Conservation (phyloP, 2,329 filamentous ascomycete genomes). For the Malbranchea zuffiana region DNA sequence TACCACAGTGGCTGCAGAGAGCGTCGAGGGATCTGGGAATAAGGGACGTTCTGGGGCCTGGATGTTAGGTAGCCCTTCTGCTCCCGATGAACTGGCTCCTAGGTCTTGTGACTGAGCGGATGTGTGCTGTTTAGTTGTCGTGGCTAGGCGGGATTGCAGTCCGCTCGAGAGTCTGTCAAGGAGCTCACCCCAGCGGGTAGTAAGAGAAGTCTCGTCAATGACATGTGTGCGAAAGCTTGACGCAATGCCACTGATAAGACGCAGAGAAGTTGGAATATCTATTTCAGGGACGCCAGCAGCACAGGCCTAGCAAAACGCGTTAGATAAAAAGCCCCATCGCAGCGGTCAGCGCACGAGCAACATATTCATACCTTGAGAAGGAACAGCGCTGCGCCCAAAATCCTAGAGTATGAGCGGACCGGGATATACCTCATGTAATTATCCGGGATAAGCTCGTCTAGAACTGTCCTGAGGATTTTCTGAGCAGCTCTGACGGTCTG, state of each 20-base stretch:
- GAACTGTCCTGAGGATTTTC: conserved; percentile 41
- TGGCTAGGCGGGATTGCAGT: background rate
- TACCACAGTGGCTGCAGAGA: background rate
- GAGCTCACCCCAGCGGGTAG: conserved; percentile 13
- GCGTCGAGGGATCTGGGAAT: background rate
- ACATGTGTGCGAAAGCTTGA: conserved; percentile 1
- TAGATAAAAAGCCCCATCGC: background rate
- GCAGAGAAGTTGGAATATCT: conserved; percentile 6
- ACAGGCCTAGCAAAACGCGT: background rate
- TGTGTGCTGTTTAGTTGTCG: too few species aligned
- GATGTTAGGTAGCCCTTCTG: background rate
- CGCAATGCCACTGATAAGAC: conserved; percentile 5
- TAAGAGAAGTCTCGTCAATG: conserved; percentile 11
- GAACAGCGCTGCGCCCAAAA: conserved; percentile 46
- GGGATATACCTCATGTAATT: conserved; percentile 44
- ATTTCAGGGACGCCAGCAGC: conserved; percentile 2
- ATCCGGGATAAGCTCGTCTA: conserved; percentile 40
- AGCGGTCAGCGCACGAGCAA: background rate
- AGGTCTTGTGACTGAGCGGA: too few species aligned
- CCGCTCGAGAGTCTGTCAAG: conserved; percentile 1
- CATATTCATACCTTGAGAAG: conserved; percentile 37
- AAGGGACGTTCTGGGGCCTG: too few species aligned
- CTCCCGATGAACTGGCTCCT: background rate
- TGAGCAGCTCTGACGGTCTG: conserved; percentile 44
- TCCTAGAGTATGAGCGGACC: conserved; percentile 47